Percentiles rank a stretch among this genome's conserved stretches.
Evolutionary conservation across 257 asterid species (phyloP).

Genomic region (Cinchona pubescens): DNA sequence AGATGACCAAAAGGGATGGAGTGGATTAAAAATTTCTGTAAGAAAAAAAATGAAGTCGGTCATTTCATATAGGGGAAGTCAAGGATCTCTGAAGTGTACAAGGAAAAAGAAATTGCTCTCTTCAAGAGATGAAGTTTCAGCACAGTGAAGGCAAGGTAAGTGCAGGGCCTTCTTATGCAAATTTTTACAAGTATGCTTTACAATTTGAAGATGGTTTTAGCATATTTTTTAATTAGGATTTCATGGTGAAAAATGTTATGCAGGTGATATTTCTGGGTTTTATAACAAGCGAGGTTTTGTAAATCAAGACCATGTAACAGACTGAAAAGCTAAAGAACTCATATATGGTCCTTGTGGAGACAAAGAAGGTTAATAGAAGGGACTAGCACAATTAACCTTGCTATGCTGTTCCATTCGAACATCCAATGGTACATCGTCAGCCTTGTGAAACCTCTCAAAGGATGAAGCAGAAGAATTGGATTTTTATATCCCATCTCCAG

Average conservation of each 20-base stretch:
- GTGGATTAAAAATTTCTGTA: neutral
- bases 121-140: neutral
- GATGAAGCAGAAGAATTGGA: slow-evolving; percentile 88
- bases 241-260: neutral
- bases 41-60: neutral
- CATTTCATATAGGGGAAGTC: neutral
- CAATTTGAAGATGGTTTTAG: neutral
- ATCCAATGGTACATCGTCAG: slow-evolving; percentile 79
- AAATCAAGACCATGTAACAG: too few relatives aligned
- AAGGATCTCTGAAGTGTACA: neutral
- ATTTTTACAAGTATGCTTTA: neutral
- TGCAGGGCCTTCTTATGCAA: neutral
- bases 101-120: neutral
- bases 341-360: neutral
- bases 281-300: neutral
- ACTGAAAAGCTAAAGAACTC: neutral
- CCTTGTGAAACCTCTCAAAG: slow-evolving; percentile 82
- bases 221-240: neutral
- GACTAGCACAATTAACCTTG: slow-evolving; percentile 45
- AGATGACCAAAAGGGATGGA: neutral
- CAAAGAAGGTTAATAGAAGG: slow-evolving; percentile 1
- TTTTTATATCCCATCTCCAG: slow-evolving; percentile 74
- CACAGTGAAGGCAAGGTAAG: neutral
- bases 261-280: neutral
- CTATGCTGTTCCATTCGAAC: slow-evolving; percentile 91